Evolutionary conservation across 1,284 basidiomycete genomes (phyloP), one percentile per base, ranked within the genome.

Genomic region (Apiotrichum akiyoshidainum): DNA sequence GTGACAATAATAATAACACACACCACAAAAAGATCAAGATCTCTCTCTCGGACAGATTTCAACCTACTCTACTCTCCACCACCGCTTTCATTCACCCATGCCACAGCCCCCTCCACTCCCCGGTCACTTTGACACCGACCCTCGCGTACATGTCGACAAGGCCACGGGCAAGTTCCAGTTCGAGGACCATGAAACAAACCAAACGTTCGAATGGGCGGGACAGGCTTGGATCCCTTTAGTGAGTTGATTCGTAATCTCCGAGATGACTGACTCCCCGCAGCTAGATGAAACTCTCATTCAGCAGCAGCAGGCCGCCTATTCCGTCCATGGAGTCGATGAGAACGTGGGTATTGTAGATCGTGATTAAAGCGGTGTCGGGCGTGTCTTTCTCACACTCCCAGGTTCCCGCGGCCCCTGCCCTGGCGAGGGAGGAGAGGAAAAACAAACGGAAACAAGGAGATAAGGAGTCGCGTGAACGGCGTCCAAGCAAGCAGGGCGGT

Each of bases 271-370:
- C n/a, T 34, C 19, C 34, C 31, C 5, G 19, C 37, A 46, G 90
- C 80, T 92, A 39, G 89, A 91, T 66, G 90, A 93, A 63, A 88
- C 90, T 61, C 81, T 88, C 22, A 72, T 93, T 61, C 86, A 85
- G 69, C 86, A 86, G 40, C 93, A 97, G 73, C 94, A 96, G 78
- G 90, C 90, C 5, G 92, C 91, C 2, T 97, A 97, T 77, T 88
- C 91, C 3, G 82, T 97, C 2, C 83, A 82, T 34, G 94, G 92
- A 16, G 90, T 96, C 9, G 91, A 97, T 72, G 92, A 97, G 81
- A 85, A 86, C 80, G 92, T 91, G 73, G 73, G 86, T 26, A 40
- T 21, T 21, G 2, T 44, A n/a, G 9, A 21, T 44, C 19, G 40
- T n/a, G 40, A 19, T 17, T 41, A 3, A 31, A 31, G 26, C 37